Evolutionary conservation across 2,329 filamentous ascomycete genomes (phyloP).

Genomic region (Microcyclosporella mali): DNA sequence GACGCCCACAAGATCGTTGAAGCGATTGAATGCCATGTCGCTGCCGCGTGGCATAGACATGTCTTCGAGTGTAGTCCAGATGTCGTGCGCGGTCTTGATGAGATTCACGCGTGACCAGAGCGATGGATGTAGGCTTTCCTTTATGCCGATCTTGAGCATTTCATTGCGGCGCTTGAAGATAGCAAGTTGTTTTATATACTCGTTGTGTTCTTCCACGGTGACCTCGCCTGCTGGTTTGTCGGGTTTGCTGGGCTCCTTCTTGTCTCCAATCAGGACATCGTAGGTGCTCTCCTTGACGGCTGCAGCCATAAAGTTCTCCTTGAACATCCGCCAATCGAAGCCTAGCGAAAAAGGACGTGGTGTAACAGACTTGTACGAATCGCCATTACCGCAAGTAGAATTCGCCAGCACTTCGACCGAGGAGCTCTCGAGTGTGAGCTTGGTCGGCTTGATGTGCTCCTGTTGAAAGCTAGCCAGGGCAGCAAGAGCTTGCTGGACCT

Average conservation of each 20-base stretch:
- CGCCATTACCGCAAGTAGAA: constrained; percentile 27
- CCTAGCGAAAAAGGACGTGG: constrained; percentile 13
- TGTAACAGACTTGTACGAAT: constrained; percentile 21
- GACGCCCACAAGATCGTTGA: constrained; percentile 21
- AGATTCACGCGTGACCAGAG: constrained; percentile 23
- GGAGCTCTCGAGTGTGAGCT: constrained; percentile 24
- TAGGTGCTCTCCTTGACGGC: constrained; percentile 28
- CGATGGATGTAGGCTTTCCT: constrained; percentile 19
- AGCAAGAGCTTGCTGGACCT: constrained; percentile 15
- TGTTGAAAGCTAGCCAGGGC: constrained; percentile 21
- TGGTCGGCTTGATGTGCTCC: constrained; percentile 23
- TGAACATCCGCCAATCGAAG: constrained; percentile 25
- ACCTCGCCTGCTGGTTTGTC: constrained; percentile 14
- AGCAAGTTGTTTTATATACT: constrained; percentile 30
- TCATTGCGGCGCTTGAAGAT: constrained; percentile 29
- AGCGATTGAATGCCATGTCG: constrained; percentile 23
- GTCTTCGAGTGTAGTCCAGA: constrained; percentile 27
- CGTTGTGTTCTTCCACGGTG: constrained; percentile 28
- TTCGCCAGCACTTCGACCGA: constrained; percentile 27
- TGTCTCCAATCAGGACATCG: constrained; percentile 25
- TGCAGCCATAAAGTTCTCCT: constrained; percentile 25
- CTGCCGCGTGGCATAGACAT: constrained; percentile 26
- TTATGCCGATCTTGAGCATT: constrained; percentile 22
- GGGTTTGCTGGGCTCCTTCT: constrained; percentile 25
- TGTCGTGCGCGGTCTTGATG: constrained; percentile 19